Evolutionary conservation across 805 yeast genomes (phyloP).

Genomic region (Saccharomyces cerevisiae): DNA sequence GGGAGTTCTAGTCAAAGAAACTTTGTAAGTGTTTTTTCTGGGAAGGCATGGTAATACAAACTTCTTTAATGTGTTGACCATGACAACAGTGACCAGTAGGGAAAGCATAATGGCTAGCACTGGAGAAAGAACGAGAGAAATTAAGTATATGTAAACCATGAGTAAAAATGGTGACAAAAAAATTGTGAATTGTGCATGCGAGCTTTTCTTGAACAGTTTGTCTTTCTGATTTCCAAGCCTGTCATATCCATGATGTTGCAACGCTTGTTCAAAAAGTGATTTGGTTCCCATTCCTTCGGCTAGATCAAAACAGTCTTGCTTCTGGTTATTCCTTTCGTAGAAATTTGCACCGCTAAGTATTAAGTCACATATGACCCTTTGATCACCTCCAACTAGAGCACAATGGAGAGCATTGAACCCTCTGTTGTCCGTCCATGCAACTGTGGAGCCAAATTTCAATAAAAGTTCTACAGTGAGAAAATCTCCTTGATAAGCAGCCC

Average conservation of each 20-base stretch:
- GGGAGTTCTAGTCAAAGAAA: constrained; percentile 58
- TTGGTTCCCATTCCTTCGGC: constrained; percentile 65
- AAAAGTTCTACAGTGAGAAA: constrained; percentile 60
- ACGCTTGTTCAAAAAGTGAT: constrained; percentile 32
- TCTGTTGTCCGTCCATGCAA: constrained; percentile 47
- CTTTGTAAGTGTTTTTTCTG: constrained; percentile 7
- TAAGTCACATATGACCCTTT: constrained; percentile 46
- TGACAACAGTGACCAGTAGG: constrained; percentile 12
- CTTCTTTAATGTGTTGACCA: constrained; percentile 26
- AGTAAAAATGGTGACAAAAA: constrained; percentile 55
- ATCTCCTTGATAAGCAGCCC: constrained; percentile 95
- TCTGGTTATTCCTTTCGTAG: constrained; percentile 46
- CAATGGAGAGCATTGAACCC: constrained; percentile 77
- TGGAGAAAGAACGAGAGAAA: constrained; percentile 30
- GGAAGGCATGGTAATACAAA: constrained; percentile 37
- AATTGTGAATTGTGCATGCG: constrained; percentile 45
- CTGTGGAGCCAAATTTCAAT: constrained; percentile 62
- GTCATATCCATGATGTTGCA: constrained; percentile 52
- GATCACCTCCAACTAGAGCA: constrained; percentile 67
- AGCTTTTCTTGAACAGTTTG: constrained; percentile 31
- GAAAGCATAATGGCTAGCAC: constrained; percentile 22
- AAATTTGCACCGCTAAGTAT: constrained; percentile 57
- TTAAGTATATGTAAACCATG: constrained; percentile 36
- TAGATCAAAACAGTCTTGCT: constrained; percentile 54
- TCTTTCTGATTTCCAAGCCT: constrained; percentile 34